Conservation (phyloP, 805 yeast genomes). For the Yamadazyma olivae region DNA sequence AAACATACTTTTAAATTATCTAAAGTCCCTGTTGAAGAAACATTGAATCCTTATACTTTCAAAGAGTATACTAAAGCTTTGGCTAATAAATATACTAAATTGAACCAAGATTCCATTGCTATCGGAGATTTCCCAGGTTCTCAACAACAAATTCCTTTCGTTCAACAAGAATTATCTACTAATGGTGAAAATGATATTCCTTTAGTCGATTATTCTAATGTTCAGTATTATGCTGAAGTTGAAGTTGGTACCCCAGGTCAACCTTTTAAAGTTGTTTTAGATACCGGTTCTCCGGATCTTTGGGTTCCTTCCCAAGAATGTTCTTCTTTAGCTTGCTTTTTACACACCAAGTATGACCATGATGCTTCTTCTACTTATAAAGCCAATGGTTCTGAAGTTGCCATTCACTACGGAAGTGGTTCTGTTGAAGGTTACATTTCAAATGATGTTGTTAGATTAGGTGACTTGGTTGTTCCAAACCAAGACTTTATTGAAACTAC, state of each 20-base stretch:
- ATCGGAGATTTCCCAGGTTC: slow-evolving; percentile 10
- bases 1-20: slow-evolving; percentile 55
- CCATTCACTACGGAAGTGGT: slow-evolving; percentile 91
- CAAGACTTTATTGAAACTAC: slow-evolving; percentile 98
- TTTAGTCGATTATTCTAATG: slow-evolving; percentile 88
- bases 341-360: slow-evolving; percentile 90
- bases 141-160: slow-evolving; percentile 44
- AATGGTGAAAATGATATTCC: slow-evolving; percentile 60
- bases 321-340: slow-evolving; percentile 89
- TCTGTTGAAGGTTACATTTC: slow-evolving; percentile 90
- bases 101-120: slow-evolving; percentile 6
- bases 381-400: slow-evolving; percentile 81
- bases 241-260: slow-evolving; percentile 92
- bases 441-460: slow-evolving; percentile 76
- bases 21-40: slow-evolving; percentile 56
- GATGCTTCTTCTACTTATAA: slow-evolving; percentile 77
- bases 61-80: slow-evolving; percentile 54
- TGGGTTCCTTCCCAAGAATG: slow-evolving; percentile 95
- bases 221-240: slow-evolving; percentile 94
- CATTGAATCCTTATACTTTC: slow-evolving; percentile 49
- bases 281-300: slow-evolving; percentile 94
- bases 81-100: slow-evolving; percentile 57
- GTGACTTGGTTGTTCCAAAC: slow-evolving; percentile 77
- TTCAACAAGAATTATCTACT: slow-evolving; percentile 13
- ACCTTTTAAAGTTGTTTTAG: slow-evolving; percentile 87